Conservation (phyloP, 495 filamentous ascomycete genomes). For the Neurospora sp. region DNA sequence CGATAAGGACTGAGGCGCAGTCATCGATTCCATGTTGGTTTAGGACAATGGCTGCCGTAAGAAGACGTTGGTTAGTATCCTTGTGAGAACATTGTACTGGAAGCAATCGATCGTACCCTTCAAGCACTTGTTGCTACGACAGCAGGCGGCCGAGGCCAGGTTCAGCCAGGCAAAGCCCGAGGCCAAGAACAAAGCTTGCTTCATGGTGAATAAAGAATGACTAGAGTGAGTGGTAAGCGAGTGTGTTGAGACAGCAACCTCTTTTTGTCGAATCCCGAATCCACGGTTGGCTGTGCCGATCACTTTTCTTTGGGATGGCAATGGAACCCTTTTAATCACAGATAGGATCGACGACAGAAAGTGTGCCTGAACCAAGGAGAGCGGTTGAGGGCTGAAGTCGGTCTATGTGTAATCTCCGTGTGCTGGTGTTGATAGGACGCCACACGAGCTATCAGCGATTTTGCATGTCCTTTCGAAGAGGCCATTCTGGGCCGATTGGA, state of each 20-base stretch:
- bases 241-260: neutral
- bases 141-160: constrained; percentile 9
- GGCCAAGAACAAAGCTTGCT: constrained; percentile 1
- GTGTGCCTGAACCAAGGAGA: neutral
- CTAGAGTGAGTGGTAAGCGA: constrained; percentile 1
- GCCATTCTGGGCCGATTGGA: neutral
- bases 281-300: neutral
- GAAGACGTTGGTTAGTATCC: neutral
- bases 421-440: neutral
- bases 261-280: neutral
- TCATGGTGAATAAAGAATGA: constrained; percentile 6
- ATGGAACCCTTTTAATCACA: neutral
- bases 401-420: neutral
- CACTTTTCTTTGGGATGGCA: neutral
- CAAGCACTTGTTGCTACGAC: constrained; percentile 10
- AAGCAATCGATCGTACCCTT: constrained; percentile 2
- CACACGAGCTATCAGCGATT: neutral
- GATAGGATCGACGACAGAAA: too few species aligned
- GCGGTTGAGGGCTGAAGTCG: neutral
- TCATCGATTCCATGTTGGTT: constrained; percentile 1
- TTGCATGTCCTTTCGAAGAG: neutral
- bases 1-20: constrained; percentile 2
- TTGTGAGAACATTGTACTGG: neutral
- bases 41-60: neutral
- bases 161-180: constrained; percentile 6